A percentile compares a stretch with the other conserved stretches of the same genome.
Evolutionary conservation across 106 monocot species (phyloP).

Genomic region (Dendrobium nobile): DNA sequence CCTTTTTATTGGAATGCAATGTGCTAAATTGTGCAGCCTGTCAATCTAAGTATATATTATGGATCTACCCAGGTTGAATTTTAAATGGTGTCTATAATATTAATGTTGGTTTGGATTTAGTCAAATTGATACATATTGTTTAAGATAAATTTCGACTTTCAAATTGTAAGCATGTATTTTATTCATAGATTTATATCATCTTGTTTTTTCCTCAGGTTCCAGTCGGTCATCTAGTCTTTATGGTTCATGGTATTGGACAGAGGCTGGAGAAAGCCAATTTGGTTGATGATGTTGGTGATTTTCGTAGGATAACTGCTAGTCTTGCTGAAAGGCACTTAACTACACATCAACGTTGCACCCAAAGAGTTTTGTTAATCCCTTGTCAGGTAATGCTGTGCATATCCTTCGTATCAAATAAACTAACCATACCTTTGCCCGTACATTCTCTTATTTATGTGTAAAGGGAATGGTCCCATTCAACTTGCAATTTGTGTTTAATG

Average conservation of each 20-base stretch:
- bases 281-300: slow-evolving; percentile 99
- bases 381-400: slow-evolving; percentile 60
- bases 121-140: neutral
- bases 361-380: slow-evolving; percentile 94
- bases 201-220: slow-evolving; percentile 54
- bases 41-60: neutral
- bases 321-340: slow-evolving; percentile 81
- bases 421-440: neutral
- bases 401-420: neutral
- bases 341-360: slow-evolving; percentile 77
- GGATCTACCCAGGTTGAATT: neutral
- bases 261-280: slow-evolving; percentile 94
- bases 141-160: neutral
- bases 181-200: neutral
- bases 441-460: neutral
- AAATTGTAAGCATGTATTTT: neutral
- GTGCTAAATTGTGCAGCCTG: neutral
- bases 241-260: slow-evolving; percentile 99
- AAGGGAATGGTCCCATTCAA: neutral
- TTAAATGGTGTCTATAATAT: neutral
- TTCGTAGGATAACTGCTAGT: slow-evolving; percentile 70
- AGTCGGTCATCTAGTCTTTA: slow-evolving; percentile 95
- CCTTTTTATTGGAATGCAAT: neutral
- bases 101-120: neutral
- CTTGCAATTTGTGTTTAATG: neutral